Evolutionary conservation across 768 basidiomycete genomes (phyloP).

Genomic region (Naematelia encephala): DNA sequence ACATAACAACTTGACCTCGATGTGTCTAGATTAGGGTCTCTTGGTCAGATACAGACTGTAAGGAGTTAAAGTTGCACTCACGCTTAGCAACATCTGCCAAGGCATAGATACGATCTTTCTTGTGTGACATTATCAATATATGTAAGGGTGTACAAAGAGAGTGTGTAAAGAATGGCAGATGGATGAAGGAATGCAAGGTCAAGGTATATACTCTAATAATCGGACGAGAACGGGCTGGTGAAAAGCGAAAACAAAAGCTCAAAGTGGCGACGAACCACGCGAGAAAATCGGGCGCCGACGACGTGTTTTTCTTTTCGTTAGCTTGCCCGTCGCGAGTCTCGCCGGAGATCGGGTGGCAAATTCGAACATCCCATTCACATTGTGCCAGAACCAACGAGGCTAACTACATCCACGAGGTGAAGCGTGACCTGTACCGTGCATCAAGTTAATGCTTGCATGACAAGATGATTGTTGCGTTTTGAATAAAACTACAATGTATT

Average conservation of each 20-base stretch:
- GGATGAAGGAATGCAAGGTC: not conserved
- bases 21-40: constrained; percentile 51
- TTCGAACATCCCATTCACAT: not conserved
- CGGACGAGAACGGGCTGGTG: not conserved
- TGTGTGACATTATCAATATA: not conserved
- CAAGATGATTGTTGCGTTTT: too few species aligned
- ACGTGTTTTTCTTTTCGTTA: not conserved
- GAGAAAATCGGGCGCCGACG: not conserved
- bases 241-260: not conserved
- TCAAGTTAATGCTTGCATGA: too few species aligned
- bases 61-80: constrained; percentile 7
- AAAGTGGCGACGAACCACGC: not conserved
- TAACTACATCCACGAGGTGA: too few species aligned
- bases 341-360: too few species aligned
- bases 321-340: too few species aligned
- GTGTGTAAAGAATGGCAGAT: not conserved
- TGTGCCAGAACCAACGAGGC: too few species aligned
- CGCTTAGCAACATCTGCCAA: constrained; percentile 40
- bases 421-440: constrained; percentile 1
- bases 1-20: constrained; percentile 72
- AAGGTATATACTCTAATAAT: not conserved
- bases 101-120: constrained; percentile 28
- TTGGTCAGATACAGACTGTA: not conserved
- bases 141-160: not conserved
- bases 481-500: too few species aligned